Percentiles rank a stretch among this genome's conserved stretches.
Conservation (phyloP, 371 early-diverging fungal genomes). For the Lichtheimia hyalospora region DNA sequence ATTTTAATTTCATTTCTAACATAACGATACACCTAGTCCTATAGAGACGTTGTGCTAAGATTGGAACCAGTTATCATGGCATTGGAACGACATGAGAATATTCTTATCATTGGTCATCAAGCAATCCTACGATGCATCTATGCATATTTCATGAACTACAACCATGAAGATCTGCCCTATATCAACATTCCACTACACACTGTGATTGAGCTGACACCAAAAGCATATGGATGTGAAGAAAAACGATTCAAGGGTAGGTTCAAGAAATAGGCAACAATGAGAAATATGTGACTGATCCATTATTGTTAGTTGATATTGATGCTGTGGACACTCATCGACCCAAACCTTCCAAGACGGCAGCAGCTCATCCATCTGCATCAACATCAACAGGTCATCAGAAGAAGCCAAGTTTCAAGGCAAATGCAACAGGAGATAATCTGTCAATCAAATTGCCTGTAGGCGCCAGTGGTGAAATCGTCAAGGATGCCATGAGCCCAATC, state of each 20-base stretch:
- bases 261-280: too few relatives aligned
- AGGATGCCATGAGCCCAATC: constrained; percentile 45
- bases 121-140: constrained; percentile 94
- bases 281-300: background rate
- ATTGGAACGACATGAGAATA: constrained; percentile 94
- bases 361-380: background rate
- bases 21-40: constrained; percentile 48
- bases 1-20: background rate
- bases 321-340: constrained; percentile 88
- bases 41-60: constrained; percentile 69
- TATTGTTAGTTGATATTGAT: constrained; percentile 67
- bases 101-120: constrained; percentile 94
- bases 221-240: constrained; percentile 94
- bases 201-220: constrained; percentile 94
- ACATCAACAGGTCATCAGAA: background rate
- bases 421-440: constrained; percentile 1
- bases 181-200: constrained; percentile 97
- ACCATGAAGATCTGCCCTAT: constrained; percentile 93
- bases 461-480: constrained; percentile 53
- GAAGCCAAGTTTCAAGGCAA: constrained; percentile 1
- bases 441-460: constrained; percentile 28
- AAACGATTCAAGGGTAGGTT: constrained; percentile 70
- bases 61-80: constrained; percentile 92
- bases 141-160: constrained; percentile 91
- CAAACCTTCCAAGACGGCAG: constrained; percentile 32